Conservation (phyloP, 2,329 filamentous ascomycete species). For the Chalaropsis ovoidea region DNA sequence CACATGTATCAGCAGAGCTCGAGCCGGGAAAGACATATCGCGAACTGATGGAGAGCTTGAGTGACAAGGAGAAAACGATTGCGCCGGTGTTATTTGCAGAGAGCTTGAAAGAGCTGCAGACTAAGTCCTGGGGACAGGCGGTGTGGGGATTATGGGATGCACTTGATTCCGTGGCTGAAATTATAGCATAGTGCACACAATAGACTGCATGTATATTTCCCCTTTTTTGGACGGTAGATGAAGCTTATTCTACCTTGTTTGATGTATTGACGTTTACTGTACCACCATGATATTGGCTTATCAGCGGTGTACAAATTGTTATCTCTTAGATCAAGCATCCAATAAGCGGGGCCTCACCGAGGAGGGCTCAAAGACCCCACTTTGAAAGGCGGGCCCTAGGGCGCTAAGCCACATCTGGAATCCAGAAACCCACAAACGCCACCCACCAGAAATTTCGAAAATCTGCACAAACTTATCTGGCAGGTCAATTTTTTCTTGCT, state of each 20-base stretch:
- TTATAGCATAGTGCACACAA: constrained; percentile 4
- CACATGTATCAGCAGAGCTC: constrained; percentile 21
- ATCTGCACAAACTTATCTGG: constrained; percentile 22
- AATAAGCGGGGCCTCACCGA: constrained; percentile 8
- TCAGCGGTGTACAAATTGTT: neutral
- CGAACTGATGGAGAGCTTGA: constrained; percentile 19
- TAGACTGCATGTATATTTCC: neutral
- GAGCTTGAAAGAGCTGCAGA: constrained; percentile 21
- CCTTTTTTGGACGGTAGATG: neutral
- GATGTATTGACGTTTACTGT: neutral
- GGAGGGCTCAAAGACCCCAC: constrained; percentile 9
- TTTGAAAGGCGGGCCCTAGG: constrained; percentile 19
- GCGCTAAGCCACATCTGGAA: constrained; percentile 19
- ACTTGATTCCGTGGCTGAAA: constrained; percentile 19
- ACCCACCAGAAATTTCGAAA: constrained; percentile 22
- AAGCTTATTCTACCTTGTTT: neutral
- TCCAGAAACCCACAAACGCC: constrained; percentile 24
- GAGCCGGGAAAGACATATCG: constrained; percentile 21
- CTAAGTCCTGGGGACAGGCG: constrained; percentile 25
- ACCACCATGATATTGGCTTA: neutral
- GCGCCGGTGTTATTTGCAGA: constrained; percentile 24
- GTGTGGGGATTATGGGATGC: constrained; percentile 25
- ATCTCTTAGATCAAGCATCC: neutral
- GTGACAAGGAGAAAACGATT: constrained; percentile 21
- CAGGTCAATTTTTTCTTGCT: constrained; percentile 17